Conservation (phyloP, 768 basidiomycete genomes). For the Filobasidium wieringae region DNA sequence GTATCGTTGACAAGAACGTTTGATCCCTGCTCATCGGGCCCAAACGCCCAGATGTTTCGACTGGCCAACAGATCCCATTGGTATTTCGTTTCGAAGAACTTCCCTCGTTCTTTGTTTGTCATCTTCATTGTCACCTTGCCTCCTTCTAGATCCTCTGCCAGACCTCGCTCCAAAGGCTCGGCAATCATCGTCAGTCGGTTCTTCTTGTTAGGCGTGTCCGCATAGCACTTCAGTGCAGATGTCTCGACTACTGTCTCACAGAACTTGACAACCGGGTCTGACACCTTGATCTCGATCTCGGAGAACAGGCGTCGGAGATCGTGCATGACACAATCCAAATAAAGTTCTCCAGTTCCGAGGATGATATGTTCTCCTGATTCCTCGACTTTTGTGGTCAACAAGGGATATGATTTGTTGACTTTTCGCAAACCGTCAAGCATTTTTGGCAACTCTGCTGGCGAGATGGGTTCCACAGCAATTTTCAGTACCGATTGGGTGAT, state of each 20-base stretch:
- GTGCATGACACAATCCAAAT: conserved; percentile 93
- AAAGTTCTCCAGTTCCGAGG: conserved; percentile 92
- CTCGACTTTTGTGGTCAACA: conserved; percentile 89
- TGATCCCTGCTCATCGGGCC: conserved; percentile 87
- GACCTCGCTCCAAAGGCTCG: conserved; percentile 86
- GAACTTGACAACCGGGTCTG: conserved; percentile 96
- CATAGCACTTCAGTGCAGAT: conserved; percentile 94
- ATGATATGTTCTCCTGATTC: conserved; percentile 96
- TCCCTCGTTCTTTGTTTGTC: conserved; percentile 86
- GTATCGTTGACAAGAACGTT: conserved; percentile 94
- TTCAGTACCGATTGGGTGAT: conserved; percentile 95
- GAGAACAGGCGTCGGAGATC: conserved; percentile 83
- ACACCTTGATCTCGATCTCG: conserved; percentile 99
- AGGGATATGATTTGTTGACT: conserved; percentile 94
- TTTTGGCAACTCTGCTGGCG: conserved; percentile 93
- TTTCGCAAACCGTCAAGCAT: conserved; percentile 95
- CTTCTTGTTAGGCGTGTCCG: conserved; percentile 98
- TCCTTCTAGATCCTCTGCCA: conserved; percentile 91
- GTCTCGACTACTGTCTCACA: conserved; percentile 97
- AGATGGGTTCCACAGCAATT: conserved; percentile 94
- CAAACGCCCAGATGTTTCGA: conserved; percentile 98
- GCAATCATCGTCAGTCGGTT: conserved; percentile 99
- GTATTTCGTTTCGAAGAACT: conserved; percentile 92
- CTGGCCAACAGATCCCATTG: conserved; percentile 97
- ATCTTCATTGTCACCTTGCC: conserved; percentile 89